A percentile compares a stretch with the other conserved stretches of the same genome.
Evolutionary conservation across 2,329 filamentous ascomycete genomes (phyloP).

Genomic region (Fusarium paranaense): DNA sequence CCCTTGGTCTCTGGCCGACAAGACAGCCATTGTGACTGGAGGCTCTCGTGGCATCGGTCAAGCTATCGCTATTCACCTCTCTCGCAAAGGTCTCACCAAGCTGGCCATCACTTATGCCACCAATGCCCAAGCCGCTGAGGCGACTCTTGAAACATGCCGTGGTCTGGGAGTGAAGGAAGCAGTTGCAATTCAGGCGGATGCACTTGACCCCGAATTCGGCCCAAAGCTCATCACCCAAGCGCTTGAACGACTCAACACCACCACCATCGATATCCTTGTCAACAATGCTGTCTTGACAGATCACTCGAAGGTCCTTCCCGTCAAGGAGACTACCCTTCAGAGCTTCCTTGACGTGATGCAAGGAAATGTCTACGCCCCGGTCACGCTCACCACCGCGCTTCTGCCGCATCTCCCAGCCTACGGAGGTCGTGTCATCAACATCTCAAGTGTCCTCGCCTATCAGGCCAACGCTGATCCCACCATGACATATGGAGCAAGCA

Average conservation of each 20-base stretch:
- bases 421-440: neutral
- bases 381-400: neutral
- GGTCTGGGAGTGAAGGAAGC: neutral
- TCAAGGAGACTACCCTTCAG: neutral
- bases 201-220: neutral
- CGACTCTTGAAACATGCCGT: neutral
- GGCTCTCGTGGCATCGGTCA: conserved; percentile 12
- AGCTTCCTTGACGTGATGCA: neutral
- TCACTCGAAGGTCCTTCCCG: neutral
- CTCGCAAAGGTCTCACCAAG: conserved; percentile 9
- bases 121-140: neutral
- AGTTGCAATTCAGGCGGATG: neutral
- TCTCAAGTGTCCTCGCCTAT: neutral
- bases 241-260: neutral
- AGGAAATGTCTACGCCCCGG: neutral
- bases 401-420: neutral
- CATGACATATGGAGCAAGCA: neutral
- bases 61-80: conserved; percentile 11
- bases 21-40: conserved; percentile 15
- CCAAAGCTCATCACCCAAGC: neutral
- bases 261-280: neutral
- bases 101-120: neutral
- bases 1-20: neutral
- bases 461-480: neutral
- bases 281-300: neutral